Percentiles rank a stretch among this genome's conserved stretches.
These are phyloP conservation scores for Suillus clintonianus DNA, from an alignment of 768 basidiomycete genomes.

Conservation along the genomic window DNA sequence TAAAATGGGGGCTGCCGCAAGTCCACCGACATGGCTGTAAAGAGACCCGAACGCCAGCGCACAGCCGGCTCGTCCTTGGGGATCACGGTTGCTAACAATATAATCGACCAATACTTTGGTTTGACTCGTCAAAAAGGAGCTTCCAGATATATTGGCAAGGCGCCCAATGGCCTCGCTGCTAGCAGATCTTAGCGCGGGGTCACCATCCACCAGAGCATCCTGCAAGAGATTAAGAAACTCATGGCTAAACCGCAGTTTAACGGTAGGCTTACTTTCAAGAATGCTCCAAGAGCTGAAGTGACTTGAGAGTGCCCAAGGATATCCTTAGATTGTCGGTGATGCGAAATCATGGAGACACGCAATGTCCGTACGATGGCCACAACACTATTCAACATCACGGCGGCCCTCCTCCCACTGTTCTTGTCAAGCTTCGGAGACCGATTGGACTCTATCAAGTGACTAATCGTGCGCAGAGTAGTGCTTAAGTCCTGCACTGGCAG, in stretches of 20 bases:
- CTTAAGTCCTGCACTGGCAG: slow-evolving; percentile 76
- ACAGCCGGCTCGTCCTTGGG: slow-evolving; percentile 89
- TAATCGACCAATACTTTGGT: slow-evolving; percentile 91
- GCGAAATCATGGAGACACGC: slow-evolving; percentile 50
- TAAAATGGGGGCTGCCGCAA: slow-evolving; percentile 91
- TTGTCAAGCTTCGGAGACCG: slow-evolving; percentile 81
- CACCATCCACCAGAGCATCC: slow-evolving; percentile 83
- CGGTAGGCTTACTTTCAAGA: slow-evolving; percentile 70
- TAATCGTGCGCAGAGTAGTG: slow-evolving; percentile 54
- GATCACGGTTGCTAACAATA: slow-evolving; percentile 93
- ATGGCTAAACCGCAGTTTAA: slow-evolving; percentile 1
- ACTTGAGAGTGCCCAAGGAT: slow-evolving; percentile 68
- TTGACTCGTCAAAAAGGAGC: slow-evolving; percentile 80
- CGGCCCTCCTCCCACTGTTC: slow-evolving; percentile 84
- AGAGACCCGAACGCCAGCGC: slow-evolving; percentile 91
- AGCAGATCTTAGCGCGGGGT: slow-evolving; percentile 70
- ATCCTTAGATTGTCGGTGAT: slow-evolving; percentile 62
- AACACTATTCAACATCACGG: slow-evolving; percentile 78
- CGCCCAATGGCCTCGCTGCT: slow-evolving; percentile 90
- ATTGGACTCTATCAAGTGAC: slow-evolving; percentile 62
- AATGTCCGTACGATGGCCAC: slow-evolving; percentile 75
- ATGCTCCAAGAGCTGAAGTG: slow-evolving; percentile 59
- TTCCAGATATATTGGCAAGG: slow-evolving; percentile 80
- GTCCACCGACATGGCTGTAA: slow-evolving; percentile 87
- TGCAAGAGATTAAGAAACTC: slow-evolving; percentile 29